Conservation (phyloP, 2,329 filamentous ascomycete genomes). For the Orbilia ellipsospora region DNA sequence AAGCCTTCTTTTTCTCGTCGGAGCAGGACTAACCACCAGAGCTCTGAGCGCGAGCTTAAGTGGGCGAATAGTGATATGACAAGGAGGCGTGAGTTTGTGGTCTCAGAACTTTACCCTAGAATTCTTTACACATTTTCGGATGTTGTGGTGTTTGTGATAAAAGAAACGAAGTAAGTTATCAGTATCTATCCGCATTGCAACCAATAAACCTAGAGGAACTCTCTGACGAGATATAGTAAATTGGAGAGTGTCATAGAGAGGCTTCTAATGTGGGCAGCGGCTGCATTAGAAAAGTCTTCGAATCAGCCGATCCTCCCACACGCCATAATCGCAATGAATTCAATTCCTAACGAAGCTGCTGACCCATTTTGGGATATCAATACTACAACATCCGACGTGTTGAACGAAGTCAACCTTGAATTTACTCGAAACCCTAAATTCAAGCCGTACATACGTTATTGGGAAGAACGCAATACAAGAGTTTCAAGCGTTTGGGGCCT, state of each 20-base stretch:
- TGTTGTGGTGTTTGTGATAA: constrained; percentile 64
- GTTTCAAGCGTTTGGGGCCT: constrained; percentile 66
- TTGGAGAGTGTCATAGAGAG: constrained; percentile 64
- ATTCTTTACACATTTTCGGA: constrained; percentile 66
- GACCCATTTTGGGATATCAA: constrained; percentile 64
- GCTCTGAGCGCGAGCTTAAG: constrained; percentile 30
- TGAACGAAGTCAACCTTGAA: constrained; percentile 60
- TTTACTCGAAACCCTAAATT: constrained; percentile 61
- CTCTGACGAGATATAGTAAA: constrained; percentile 52
- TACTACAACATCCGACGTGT: constrained; percentile 62
- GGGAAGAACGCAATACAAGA: constrained; percentile 63
- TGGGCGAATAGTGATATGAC: constrained; percentile 62
- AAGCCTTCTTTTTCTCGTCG: constrained; percentile 15
- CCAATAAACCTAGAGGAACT: too few species aligned
- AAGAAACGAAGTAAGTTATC: constrained; percentile 61
- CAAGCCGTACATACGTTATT: constrained; percentile 64
- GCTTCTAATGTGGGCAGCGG: constrained; percentile 67
- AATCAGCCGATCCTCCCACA: constrained; percentile 70
- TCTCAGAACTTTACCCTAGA: constrained; percentile 64
- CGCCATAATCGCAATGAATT: constrained; percentile 68
- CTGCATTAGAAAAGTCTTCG: constrained; percentile 67
- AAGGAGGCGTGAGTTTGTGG: constrained; percentile 62
- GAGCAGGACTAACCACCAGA: constrained; percentile 24
- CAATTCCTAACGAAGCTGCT: constrained; percentile 62
- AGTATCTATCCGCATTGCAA: constrained; percentile 7